Percentiles rank a stretch among this genome's conserved stretches.
phyloP scores from a whole-genome alignment of 148 eudicot genomes.

The Chenopodium formosanum region DNA sequence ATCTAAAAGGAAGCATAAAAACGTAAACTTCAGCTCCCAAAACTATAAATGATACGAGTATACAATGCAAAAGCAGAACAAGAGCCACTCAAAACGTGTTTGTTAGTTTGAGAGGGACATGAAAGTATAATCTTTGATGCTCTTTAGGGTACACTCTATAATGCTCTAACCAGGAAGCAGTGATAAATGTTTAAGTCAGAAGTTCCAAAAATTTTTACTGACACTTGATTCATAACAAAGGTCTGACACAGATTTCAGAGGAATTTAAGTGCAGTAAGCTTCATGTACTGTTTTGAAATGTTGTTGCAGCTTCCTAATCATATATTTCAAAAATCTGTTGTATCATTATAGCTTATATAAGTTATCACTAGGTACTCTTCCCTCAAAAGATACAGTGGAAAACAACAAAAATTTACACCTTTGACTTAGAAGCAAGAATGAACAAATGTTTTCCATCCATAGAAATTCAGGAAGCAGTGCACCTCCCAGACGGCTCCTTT shows the following conservation, averaged over 20 bases:
- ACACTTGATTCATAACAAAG: not conserved
- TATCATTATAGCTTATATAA: too few species aligned
- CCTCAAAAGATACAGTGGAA: not conserved
- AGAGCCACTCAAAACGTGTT: not conserved
- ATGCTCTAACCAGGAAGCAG: not conserved
- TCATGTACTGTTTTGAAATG: not conserved
- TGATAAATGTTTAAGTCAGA: not conserved
- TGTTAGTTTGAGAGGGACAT: not conserved
- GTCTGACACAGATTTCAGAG: not conserved
- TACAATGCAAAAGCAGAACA: not conserved
- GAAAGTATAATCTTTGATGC: not conserved
- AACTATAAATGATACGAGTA: not conserved
- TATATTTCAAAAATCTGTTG: not conserved
- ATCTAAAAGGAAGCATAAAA: not conserved
- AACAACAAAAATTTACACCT: not conserved
- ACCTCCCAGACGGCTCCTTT: too few species aligned
- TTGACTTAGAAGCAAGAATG: not conserved
- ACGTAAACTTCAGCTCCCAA: not conserved
- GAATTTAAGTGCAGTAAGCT: not conserved
- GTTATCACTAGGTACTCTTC: not conserved
- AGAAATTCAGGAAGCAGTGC: not conserved
- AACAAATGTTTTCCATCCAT: not conserved
- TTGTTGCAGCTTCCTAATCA: not conserved
- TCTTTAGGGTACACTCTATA: not conserved
- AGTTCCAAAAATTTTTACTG: not conserved